Conservation (phyloP, 192 early-diverging fungal genomes). For the Coemansia reversa region DNA sequence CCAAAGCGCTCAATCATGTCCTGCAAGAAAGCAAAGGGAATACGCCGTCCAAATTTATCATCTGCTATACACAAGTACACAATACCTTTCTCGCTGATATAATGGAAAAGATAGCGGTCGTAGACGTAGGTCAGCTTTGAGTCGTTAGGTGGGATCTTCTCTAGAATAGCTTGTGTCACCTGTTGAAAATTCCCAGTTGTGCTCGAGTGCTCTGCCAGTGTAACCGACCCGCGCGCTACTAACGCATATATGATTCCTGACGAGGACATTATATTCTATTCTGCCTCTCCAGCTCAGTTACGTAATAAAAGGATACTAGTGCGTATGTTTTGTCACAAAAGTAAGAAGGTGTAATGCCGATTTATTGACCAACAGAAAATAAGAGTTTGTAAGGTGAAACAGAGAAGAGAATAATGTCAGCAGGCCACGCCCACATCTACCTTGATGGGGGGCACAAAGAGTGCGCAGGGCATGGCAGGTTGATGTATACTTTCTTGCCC, state of each 20-base stretch:
- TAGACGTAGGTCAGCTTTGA: slow-evolving; percentile 91
- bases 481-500: too few species aligned
- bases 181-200: slow-evolving; percentile 80
- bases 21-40: slow-evolving; percentile 89
- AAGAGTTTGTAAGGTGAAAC: not conserved
- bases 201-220: slow-evolving; percentile 82
- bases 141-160: slow-evolving; percentile 87
- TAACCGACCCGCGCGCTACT: slow-evolving; percentile 71
- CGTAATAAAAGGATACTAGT: not conserved
- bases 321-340: not conserved
- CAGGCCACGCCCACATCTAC: not conserved
- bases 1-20: slow-evolving; percentile 72
- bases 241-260: slow-evolving; percentile 75
- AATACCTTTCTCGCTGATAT: slow-evolving; percentile 74
- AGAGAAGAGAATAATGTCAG: not conserved
- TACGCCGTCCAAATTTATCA: slow-evolving; percentile 67
- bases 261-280: not conserved
- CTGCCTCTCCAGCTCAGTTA: not conserved
- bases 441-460: not conserved
- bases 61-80: slow-evolving; percentile 90
- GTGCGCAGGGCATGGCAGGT: too few species aligned
- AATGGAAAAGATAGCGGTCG: slow-evolving; percentile 93
- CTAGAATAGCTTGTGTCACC: slow-evolving; percentile 83
- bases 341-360: not conserved
- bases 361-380: not conserved